Conservation (phyloP, 768 basidiomycete species). For the Hortiboletus flavorubellus region DNA sequence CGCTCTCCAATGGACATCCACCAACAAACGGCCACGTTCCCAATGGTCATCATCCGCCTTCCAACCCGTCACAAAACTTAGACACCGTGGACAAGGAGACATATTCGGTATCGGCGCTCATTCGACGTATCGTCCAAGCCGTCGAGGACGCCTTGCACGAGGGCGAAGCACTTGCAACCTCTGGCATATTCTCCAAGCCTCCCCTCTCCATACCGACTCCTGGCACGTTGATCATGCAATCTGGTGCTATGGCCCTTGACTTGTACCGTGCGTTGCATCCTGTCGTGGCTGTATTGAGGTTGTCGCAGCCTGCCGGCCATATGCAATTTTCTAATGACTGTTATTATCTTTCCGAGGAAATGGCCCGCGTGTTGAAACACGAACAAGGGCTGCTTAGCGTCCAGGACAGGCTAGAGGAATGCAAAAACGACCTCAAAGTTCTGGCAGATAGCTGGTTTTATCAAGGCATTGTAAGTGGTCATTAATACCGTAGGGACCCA, state of each 20-base stretch:
- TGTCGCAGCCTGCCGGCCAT: slow-evolving; percentile 49
- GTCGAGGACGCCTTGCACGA: slow-evolving; percentile 66
- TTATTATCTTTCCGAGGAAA: slow-evolving; percentile 56
- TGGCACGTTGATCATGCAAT: slow-evolving; percentile 56
- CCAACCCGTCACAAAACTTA: slow-evolving; percentile 18
- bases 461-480: slow-evolving; percentile 57
- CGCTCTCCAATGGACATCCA: slow-evolving; percentile 10
- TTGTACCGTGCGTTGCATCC: slow-evolving; percentile 80
- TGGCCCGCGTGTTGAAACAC: slow-evolving; percentile 25
- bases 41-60: slow-evolving; percentile 13
- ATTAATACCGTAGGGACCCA: background rate
- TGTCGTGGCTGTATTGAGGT: slow-evolving; percentile 46
- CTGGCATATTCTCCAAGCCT: slow-evolving; percentile 46
- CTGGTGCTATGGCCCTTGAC: slow-evolving; percentile 67
- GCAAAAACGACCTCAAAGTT: slow-evolving; percentile 46
- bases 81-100: slow-evolving; percentile 38
- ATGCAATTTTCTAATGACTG: slow-evolving; percentile 87
- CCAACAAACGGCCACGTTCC: slow-evolving; percentile 24
- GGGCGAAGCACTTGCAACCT: slow-evolving; percentile 58
- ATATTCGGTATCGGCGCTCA: slow-evolving; percentile 58
- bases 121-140: slow-evolving; percentile 49
- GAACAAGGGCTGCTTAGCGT: slow-evolving; percentile 33
- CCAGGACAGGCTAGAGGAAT: slow-evolving; percentile 51
- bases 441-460: slow-evolving; percentile 70
- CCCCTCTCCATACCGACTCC: slow-evolving; percentile 34